Conservation (phyloP, 495 filamentous ascomycete genomes). For the Neurospora sp. region DNA sequence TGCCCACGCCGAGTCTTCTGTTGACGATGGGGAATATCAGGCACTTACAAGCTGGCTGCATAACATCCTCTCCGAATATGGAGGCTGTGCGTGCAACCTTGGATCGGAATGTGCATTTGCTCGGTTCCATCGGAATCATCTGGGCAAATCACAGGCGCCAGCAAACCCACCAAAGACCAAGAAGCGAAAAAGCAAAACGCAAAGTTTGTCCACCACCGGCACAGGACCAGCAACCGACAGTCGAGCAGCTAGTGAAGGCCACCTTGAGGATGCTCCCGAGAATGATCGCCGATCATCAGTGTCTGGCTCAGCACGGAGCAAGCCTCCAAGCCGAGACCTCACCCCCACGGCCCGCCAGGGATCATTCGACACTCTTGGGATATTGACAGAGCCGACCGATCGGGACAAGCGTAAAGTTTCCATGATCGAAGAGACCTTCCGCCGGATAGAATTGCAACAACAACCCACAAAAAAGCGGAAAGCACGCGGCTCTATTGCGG, state of each 20-base stretch:
- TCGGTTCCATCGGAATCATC: conserved; percentile 60
- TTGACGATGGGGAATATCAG: conserved; percentile 43
- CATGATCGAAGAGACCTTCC: conserved; percentile 67
- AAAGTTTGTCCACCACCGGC: conserved; percentile 54
- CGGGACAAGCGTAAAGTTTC: conserved; percentile 82
- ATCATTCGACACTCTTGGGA: conserved; percentile 38
- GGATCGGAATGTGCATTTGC: conserved; percentile 56
- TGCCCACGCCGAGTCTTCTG: conserved; percentile 23
- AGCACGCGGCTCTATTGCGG: conserved; percentile 45
- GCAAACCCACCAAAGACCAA: conserved; percentile 52
- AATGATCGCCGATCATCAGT: conserved; percentile 59
- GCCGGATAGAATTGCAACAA: conserved; percentile 52
- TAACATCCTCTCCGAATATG: conserved; percentile 70
- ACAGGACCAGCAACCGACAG: conserved; percentile 64
- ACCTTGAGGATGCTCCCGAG: conserved; percentile 42
- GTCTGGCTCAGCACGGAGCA: conserved; percentile 65
- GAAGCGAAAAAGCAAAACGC: conserved; percentile 43
- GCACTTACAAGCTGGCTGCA: conserved; percentile 47
- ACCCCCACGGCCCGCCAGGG: conserved; percentile 53
- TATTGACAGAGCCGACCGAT: conserved; percentile 61
- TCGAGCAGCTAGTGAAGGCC: conserved; percentile 66
- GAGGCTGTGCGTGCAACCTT: conserved; percentile 74
- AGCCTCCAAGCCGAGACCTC: conserved; percentile 70
- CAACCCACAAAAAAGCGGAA: conserved; percentile 44
- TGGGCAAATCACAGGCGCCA: conserved; percentile 34